phyloP scores from a whole-genome alignment of 1,284 basidiomycete genomes.

The Rhodotorula glutinis region DNA sequence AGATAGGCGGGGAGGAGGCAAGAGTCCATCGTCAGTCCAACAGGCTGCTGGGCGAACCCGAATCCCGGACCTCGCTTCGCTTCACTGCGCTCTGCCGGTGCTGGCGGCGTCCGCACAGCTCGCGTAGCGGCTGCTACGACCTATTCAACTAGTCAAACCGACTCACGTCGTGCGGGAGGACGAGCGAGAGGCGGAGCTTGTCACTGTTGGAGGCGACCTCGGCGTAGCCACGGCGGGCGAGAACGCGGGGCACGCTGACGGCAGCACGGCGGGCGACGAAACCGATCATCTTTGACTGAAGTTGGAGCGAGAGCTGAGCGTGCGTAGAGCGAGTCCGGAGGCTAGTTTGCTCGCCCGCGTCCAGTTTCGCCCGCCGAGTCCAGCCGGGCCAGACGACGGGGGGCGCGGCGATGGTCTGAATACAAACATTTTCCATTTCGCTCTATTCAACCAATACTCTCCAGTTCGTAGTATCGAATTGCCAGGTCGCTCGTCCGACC shows the following conservation, averaged over 20 bases:
- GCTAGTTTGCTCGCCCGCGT: too few species aligned
- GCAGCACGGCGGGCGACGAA: slow-evolving; percentile 20
- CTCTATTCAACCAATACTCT: neutral
- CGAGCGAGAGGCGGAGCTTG: slow-evolving; percentile 84
- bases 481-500: neutral
- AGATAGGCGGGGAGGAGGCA: neutral
- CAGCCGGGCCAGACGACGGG: neutral
- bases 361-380: too few species aligned
- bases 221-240: slow-evolving; percentile 59
- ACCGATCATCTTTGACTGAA: neutral
- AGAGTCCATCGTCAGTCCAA: neutral
- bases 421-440: neutral
- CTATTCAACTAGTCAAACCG: neutral
- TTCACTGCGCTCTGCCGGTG: too few species aligned
- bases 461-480: neutral
- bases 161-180: slow-evolving; percentile 85
- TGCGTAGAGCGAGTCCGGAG: too few species aligned
- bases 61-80: too few species aligned
- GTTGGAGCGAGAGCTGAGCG: too few species aligned
- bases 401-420: neutral
- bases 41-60: too few species aligned
- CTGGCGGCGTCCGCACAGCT: neutral
- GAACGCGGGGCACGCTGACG: slow-evolving; percentile 15
- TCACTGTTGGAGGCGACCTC: slow-evolving; percentile 63
- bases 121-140: neutral